A percentile compares a stretch with the other conserved stretches of the same genome.
These are phyloP conservation scores for Thelephora terrestris DNA, from an alignment of 1,284 basidiomycete genomes.

Conservation along the genomic window DNA sequence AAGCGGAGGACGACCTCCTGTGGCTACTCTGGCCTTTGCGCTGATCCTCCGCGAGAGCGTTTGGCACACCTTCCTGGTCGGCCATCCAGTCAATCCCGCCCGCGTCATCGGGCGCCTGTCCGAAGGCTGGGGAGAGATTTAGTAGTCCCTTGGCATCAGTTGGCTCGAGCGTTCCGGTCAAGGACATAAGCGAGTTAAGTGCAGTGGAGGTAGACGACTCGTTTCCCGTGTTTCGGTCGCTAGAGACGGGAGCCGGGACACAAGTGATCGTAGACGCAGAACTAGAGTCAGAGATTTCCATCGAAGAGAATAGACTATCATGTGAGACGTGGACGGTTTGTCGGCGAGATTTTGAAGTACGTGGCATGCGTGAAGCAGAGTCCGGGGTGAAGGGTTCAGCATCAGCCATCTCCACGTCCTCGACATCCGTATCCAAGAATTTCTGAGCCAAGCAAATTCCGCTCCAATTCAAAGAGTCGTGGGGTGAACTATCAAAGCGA, in stretches of 20 bases:
- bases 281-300: background rate
- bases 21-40: too few relatives aligned
- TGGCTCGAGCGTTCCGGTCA: background rate
- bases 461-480: too few relatives aligned
- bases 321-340: background rate
- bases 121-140: too few relatives aligned
- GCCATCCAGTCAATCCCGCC: too few relatives aligned
- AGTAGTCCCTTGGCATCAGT: too few relatives aligned
- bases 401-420: conserved; percentile 13
- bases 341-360: background rate
- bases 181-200: background rate
- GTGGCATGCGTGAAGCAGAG: background rate
- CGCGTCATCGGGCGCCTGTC: too few relatives aligned
- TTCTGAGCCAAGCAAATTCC: too few relatives aligned
- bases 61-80: too few relatives aligned
- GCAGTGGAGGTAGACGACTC: background rate
- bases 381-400: background rate
- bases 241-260: background rate
- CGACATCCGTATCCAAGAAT: background rate
- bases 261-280: background rate
- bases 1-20: too few relatives aligned
- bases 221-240: background rate
- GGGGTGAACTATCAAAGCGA: background rate
- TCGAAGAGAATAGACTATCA: background rate
- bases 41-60: too few relatives aligned